phyloP scores from a whole-genome alignment of 441 rosid species.

The Adansonia grandidieri region DNA sequence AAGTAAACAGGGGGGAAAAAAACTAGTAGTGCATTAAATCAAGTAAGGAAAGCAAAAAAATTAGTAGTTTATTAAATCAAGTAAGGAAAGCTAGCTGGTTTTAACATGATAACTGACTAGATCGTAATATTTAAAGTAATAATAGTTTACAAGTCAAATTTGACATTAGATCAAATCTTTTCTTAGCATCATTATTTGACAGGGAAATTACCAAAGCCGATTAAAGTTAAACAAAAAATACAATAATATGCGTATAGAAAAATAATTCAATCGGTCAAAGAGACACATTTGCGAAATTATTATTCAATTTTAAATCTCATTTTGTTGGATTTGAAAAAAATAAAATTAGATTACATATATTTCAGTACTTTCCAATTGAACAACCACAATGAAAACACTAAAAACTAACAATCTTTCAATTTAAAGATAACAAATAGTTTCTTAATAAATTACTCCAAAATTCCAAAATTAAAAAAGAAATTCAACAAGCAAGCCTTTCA shows the following conservation, averaged over 20 bases:
- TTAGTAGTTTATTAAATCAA: neutral
- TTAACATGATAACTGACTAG: neutral
- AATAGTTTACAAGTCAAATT: neutral
- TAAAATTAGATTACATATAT: neutral
- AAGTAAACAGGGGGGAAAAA: neutral
- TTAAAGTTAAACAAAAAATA: neutral
- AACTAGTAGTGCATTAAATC: neutral
- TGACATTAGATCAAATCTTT: neutral
- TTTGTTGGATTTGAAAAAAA: neutral
- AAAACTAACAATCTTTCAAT: neutral
- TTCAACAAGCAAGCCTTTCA: constrained; percentile 4
- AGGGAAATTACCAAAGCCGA: neutral
- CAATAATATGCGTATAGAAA: neutral
- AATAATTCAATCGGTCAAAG: neutral
- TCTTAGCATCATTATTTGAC: neutral
- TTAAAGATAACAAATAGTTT: neutral
- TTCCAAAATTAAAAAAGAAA: neutral
- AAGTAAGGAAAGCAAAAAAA: neutral
- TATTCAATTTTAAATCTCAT: neutral
- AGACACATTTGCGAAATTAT: constrained; percentile 5
- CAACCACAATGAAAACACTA: neutral
- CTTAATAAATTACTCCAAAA: neutral
- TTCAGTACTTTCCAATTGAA: neutral
- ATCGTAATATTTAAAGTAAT: neutral
- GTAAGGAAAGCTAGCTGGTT: neutral